Evolutionary conservation across 129 eudicot species (phyloP).

Genomic region (Tanacetum coccineum): DNA sequence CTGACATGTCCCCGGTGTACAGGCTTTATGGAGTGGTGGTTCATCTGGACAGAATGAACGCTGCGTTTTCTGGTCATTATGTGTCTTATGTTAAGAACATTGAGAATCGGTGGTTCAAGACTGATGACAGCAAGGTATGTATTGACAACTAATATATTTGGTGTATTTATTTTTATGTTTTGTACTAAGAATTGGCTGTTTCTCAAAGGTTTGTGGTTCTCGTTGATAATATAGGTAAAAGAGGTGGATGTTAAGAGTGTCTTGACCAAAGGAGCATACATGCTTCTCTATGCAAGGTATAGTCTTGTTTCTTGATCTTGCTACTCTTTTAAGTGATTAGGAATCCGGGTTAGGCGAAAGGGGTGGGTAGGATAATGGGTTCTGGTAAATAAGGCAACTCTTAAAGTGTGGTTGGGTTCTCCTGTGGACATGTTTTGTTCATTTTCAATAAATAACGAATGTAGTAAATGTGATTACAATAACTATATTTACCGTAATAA

Average conservation of each 20-base stretch:
- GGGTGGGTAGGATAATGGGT: no score
- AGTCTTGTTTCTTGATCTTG: neutral
- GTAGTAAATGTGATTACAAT: no score
- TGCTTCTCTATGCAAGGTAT: slow-evolving; percentile 91
- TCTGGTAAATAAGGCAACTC: no score
- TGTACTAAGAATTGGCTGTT: neutral
- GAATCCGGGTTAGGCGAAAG: no score
- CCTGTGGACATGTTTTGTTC: no score
- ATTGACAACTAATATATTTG: neutral
- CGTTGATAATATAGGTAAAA: slow-evolving; percentile 42
- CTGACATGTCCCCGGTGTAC: slow-evolving; percentile 73
- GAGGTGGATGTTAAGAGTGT: slow-evolving; percentile 61
- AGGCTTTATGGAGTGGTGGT: slow-evolving; percentile 92
- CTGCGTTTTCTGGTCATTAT: slow-evolving; percentile 89
- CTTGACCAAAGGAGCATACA: slow-evolving; percentile 72
- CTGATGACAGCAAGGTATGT: slow-evolving; percentile 80
- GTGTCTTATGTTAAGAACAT: slow-evolving; percentile 72
- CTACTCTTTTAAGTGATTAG: no score
- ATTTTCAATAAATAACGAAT: no score
- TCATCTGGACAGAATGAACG: slow-evolving; percentile 72
- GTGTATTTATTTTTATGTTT: neutral
- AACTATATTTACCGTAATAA: no score
- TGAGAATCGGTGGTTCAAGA: slow-evolving; percentile 73
- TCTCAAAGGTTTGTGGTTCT: neutral
- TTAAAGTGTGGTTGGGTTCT: no score